A percentile compares a stretch with the other conserved stretches of the same genome.
Conservation (phyloP, 1,139 yeast genomes). For the Geotrichum carabidarum region DNA sequence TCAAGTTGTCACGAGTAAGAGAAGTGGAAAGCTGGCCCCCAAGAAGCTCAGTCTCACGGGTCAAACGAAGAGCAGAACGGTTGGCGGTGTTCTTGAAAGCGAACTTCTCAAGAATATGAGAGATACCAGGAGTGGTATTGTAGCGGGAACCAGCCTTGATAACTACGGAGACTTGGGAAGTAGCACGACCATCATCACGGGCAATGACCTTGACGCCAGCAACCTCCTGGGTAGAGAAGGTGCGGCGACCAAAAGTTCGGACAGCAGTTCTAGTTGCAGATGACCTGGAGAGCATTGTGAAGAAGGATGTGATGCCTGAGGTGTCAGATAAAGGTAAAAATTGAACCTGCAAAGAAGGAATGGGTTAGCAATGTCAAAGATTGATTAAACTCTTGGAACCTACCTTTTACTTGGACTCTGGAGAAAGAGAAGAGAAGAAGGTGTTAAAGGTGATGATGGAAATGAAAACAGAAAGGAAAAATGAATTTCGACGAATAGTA, state of each 20-base stretch:
- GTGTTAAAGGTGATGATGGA: conserved; percentile 2
- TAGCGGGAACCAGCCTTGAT: conserved; percentile 85
- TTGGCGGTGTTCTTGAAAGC: conserved; percentile 74
- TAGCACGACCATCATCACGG: conserved; percentile 46
- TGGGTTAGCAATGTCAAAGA: not conserved
- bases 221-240: conserved; percentile 33
- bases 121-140: conserved; percentile 65
- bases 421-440: conserved; percentile 6
- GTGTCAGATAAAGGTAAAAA: conserved; percentile 3
- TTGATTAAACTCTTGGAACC: not conserved
- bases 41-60: conserved; percentile 89
- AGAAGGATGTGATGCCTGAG: not conserved
- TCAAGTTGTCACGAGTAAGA: conserved; percentile 79
- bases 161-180: conserved; percentile 73
- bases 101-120: conserved; percentile 81
- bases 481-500: conserved; percentile 17
- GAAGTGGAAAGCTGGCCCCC: conserved; percentile 73
- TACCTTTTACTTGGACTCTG: conserved; percentile 10
- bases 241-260: conserved; percentile 25
- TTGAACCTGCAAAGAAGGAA: not conserved
- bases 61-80: conserved; percentile 86
- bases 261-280: conserved; percentile 18
- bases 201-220: conserved; percentile 44
- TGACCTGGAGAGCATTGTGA: conserved; percentile 19
- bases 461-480: conserved; percentile 6